These are phyloP conservation scores for Phytophthora crassamura DNA, from an alignment of 352 stramenopile species.

Conservation along the genomic window DNA sequence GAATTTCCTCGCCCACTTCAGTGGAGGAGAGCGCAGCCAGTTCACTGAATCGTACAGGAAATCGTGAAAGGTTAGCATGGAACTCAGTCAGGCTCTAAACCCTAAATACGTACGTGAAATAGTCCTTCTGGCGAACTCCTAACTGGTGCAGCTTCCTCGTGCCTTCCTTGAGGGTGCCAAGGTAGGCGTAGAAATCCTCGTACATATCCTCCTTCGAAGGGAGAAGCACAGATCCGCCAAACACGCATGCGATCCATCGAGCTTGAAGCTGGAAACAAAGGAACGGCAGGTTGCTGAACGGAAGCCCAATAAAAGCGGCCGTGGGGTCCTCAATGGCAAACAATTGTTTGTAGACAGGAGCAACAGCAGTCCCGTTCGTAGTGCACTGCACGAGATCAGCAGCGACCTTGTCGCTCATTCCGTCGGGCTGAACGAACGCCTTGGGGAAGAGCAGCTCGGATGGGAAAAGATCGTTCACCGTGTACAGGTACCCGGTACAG, in stretches of 20 bases:
- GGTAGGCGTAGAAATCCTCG: slow-evolving; percentile 55
- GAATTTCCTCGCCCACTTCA: slow-evolving; percentile 51
- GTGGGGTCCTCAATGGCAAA: slow-evolving; percentile 82
- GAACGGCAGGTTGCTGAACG: slow-evolving; percentile 84
- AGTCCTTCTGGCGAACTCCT: slow-evolving; percentile 51
- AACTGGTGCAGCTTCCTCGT: slow-evolving; percentile 79
- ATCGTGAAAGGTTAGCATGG: slow-evolving; percentile 9
- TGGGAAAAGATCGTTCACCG: slow-evolving; percentile 57
- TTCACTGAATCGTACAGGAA: slow-evolving; percentile 31
- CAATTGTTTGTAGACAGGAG: slow-evolving; percentile 80
- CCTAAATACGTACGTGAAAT: slow-evolving; percentile 50
- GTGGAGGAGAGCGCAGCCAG: slow-evolving; percentile 44
- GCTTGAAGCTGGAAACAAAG: slow-evolving; percentile 81
- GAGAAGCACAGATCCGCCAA: slow-evolving; percentile 42
- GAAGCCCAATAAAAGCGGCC: slow-evolving; percentile 73
- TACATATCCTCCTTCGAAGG: slow-evolving; percentile 80
- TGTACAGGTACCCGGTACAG: slow-evolving; percentile 82
- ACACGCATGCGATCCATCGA: slow-evolving; percentile 74
- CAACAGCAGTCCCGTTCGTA: slow-evolving; percentile 44
- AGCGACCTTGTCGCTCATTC: slow-evolving; percentile 30
- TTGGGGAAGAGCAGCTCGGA: slow-evolving; percentile 56
- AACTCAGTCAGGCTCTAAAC: neutral
- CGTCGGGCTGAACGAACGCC: slow-evolving; percentile 24
- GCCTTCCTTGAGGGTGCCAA: slow-evolving; percentile 46
- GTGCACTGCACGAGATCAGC: slow-evolving; percentile 46